phyloP scores from a whole-genome alignment of 139 green algal species.

The Tetraselmis striata region DNA sequence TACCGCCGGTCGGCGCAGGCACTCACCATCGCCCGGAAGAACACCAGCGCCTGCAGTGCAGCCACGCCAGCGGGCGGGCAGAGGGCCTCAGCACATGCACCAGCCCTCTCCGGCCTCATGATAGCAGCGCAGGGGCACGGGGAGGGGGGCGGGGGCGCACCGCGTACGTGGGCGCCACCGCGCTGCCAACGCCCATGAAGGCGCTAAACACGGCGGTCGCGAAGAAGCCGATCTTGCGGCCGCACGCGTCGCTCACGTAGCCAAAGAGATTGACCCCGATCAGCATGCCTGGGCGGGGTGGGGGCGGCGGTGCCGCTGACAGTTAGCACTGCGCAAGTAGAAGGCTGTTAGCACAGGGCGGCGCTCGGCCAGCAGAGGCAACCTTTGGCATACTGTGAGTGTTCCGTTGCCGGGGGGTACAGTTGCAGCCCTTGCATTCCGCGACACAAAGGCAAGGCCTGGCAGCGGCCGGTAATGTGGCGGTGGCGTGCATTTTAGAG shows the following conservation, averaged over 20 bases:
- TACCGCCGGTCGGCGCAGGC: too few relatives aligned
- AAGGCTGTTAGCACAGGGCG: too few relatives aligned
- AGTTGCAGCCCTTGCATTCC: too few relatives aligned
- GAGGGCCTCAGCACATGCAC: background rate
- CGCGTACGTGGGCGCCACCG: slow-evolving; percentile 45
- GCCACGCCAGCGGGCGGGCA: background rate
- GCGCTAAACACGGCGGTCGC: slow-evolving; percentile 43
- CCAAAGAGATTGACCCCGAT: slow-evolving; percentile 63
- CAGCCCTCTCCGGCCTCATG: too few relatives aligned
- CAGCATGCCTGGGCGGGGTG: slow-evolving; percentile 63
- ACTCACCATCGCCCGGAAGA: slow-evolving; percentile 11
- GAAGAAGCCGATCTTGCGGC: slow-evolving; percentile 42
- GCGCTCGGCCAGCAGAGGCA: too few relatives aligned
- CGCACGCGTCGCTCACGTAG: slow-evolving; percentile 41
- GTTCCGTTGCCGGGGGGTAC: too few relatives aligned
- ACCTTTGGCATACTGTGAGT: too few relatives aligned
- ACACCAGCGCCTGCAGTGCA: slow-evolving; percentile 20
- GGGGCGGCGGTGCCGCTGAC: too few relatives aligned
- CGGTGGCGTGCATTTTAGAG: too few relatives aligned
- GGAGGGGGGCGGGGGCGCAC: slow-evolving; percentile 8
- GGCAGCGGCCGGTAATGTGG: too few relatives aligned
- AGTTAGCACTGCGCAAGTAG: too few relatives aligned
- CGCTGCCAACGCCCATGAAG: slow-evolving; percentile 39
- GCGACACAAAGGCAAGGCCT: too few relatives aligned
- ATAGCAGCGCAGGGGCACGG: background rate